These are phyloP conservation scores for Panicum hallii DNA, from an alignment of 202 grass and related monocot species.

Conservation along the genomic window DNA sequence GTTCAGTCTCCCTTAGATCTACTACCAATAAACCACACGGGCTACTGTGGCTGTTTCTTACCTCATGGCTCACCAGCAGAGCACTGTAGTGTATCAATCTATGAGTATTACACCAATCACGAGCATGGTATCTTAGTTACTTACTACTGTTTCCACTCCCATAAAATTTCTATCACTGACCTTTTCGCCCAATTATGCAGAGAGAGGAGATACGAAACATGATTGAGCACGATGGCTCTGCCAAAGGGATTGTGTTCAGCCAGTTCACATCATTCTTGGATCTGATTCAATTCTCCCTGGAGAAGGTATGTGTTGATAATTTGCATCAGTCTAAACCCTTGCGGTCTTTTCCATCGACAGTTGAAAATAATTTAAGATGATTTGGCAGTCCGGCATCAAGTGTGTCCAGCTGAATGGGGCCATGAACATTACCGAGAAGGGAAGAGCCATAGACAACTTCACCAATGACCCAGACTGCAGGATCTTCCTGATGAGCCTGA, in stretches of 20 bases:
- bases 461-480: slow-evolving; percentile 74
- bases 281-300: slow-evolving; percentile 86
- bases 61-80: background rate
- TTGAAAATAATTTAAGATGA: slow-evolving; percentile 38
- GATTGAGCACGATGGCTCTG: slow-evolving; percentile 91
- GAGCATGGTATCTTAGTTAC: background rate
- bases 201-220: slow-evolving; percentile 91
- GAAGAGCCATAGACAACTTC: slow-evolving; percentile 86
- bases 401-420: slow-evolving; percentile 86
- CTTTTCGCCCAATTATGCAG: slow-evolving; percentile 49
- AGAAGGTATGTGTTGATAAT: slow-evolving; percentile 50
- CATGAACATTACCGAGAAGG: slow-evolving; percentile 82
- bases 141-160: background rate
- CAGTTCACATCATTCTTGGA: slow-evolving; percentile 97
- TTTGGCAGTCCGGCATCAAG: slow-evolving; percentile 80
- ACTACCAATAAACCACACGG: background rate
- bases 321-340: slow-evolving; percentile 10
- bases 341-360: background rate
- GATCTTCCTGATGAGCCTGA: slow-evolving; percentile 97
- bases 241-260: slow-evolving; percentile 97
- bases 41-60: background rate
- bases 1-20: background rate
- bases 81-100: background rate
- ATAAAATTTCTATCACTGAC: background rate
- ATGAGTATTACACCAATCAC: background rate